Percentiles rank a stretch among this genome's conserved stretches.
phyloP scores from a whole-genome alignment of 371 early-diverging fungal genomes.

The Mycotypha africana region DNA sequence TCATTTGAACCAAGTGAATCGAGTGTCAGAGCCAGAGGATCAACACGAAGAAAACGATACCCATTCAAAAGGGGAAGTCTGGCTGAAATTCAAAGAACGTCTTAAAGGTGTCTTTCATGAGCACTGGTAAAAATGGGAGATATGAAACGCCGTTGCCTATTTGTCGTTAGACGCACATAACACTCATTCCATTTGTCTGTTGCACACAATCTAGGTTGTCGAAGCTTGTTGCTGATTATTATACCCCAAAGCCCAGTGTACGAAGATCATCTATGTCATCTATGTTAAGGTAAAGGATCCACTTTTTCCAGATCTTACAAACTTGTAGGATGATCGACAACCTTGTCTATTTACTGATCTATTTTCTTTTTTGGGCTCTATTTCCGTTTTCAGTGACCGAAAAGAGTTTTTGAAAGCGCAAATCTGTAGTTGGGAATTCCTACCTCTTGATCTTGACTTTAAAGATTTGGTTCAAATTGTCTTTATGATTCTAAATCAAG shows the following conservation, averaged over 20 bases:
- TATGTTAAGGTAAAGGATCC: conserved; percentile 15
- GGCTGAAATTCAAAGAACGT: conserved; percentile 27
- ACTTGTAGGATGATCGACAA: too few relatives aligned
- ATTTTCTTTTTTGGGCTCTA: too few relatives aligned
- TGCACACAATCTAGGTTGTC: conserved; percentile 15
- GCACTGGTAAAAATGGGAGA: conserved; percentile 11
- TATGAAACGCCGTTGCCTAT: too few relatives aligned
- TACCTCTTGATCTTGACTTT: conserved; percentile 54
- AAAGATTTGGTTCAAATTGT: conserved; percentile 62
- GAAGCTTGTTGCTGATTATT: conserved; percentile 26
- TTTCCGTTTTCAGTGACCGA: conserved; percentile 24
- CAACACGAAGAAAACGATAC: too few relatives aligned
- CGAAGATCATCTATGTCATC: conserved; percentile 15
- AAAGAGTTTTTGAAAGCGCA: conserved; percentile 34
- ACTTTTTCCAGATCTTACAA: too few relatives aligned
- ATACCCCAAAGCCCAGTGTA: conserved; percentile 29
- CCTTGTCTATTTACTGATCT: too few relatives aligned
- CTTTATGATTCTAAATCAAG: conserved; percentile 56
- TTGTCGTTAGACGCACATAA: too few relatives aligned
- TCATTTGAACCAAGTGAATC: background rate
- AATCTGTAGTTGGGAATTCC: conserved; percentile 59
- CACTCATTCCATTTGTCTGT: too few relatives aligned
- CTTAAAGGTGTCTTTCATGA: conserved; percentile 35
- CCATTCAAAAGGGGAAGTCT: conserved; percentile 21
- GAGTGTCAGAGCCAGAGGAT: too few relatives aligned